Conservation (phyloP, 768 basidiomycete species). For the Termitomyces titanicus region DNA sequence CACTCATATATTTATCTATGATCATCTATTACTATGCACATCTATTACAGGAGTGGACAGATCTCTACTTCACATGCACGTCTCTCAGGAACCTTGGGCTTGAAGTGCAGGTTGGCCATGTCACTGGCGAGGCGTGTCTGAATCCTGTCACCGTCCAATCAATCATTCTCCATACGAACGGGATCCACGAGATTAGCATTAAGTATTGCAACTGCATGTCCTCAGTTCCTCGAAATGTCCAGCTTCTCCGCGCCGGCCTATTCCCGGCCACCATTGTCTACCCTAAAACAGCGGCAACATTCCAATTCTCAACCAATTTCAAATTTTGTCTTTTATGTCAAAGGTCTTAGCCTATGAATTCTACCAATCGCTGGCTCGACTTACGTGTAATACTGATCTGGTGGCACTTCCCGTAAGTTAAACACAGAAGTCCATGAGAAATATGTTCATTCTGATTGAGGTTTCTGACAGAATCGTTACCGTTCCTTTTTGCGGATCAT, state of each 20-base stretch:
- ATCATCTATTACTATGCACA: neutral
- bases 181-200: neutral
- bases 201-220: neutral
- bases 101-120: neutral
- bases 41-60: neutral
- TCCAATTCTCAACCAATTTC: neutral
- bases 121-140: neutral
- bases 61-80: neutral
- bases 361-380: neutral
- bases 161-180: neutral
- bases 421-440: too few species aligned
- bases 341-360: neutral
- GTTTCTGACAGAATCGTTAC: slow-evolving; percentile 18
- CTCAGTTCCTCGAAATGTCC: neutral
- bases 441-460: too few species aligned
- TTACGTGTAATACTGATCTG: neutral
- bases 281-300: neutral
- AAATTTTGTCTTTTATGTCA: neutral
- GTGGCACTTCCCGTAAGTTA: neutral
- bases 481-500: slow-evolving; percentile 15
- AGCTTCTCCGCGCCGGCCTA: neutral
- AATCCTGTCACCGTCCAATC: neutral
- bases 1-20: neutral
- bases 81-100: neutral
- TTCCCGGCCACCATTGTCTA: neutral